Conservation (phyloP, 192 early-diverging fungal genomes). For the Backusella mclennaniae region DNA sequence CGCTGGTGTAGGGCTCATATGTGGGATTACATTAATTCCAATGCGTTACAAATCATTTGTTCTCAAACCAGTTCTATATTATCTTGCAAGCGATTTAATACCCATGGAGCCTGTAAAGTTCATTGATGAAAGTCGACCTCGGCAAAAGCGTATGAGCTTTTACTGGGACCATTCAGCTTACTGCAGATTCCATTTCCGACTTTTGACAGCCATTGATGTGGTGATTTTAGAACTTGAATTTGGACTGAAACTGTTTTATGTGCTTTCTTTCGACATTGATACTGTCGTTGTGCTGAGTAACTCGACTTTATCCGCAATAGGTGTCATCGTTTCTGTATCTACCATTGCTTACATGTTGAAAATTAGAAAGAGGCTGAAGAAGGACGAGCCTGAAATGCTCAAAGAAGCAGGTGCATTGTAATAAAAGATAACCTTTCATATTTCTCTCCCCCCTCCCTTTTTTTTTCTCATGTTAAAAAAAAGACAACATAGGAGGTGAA, state of each 20-base stretch:
- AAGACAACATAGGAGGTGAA: too few relatives aligned
- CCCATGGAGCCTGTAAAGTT: slow-evolving; percentile 23
- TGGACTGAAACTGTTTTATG: slow-evolving; percentile 35
- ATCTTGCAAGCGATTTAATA: slow-evolving; percentile 37
- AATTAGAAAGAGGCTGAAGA: slow-evolving; percentile 19
- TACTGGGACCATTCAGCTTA: slow-evolving; percentile 37
- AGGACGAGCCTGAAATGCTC: slow-evolving; percentile 28
- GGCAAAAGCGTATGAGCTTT: slow-evolving; percentile 27
- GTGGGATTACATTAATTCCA: slow-evolving; percentile 42
- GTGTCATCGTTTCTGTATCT: slow-evolving; percentile 19
- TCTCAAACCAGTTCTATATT: slow-evolving; percentile 38
- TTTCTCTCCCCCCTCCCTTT: background rate
- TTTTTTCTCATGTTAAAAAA: too few relatives aligned
- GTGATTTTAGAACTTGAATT: slow-evolving; percentile 32
- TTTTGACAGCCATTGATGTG: slow-evolving; percentile 35
- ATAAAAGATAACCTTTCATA: background rate
- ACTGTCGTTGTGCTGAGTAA: slow-evolving; percentile 30
- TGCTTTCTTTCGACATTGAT: slow-evolving; percentile 32
- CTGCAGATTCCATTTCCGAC: slow-evolving; percentile 34
- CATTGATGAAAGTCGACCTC: slow-evolving; percentile 2
- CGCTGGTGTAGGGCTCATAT: slow-evolving; percentile 33
- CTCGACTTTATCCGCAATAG: slow-evolving; percentile 26
- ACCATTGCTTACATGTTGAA: slow-evolving; percentile 23
- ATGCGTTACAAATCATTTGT: slow-evolving; percentile 33
- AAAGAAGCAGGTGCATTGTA: slow-evolving; percentile 14